Evolutionary conservation across 345 rosid genomes (phyloP).

Genomic region (Bruguiera gymnorhiza): DNA sequence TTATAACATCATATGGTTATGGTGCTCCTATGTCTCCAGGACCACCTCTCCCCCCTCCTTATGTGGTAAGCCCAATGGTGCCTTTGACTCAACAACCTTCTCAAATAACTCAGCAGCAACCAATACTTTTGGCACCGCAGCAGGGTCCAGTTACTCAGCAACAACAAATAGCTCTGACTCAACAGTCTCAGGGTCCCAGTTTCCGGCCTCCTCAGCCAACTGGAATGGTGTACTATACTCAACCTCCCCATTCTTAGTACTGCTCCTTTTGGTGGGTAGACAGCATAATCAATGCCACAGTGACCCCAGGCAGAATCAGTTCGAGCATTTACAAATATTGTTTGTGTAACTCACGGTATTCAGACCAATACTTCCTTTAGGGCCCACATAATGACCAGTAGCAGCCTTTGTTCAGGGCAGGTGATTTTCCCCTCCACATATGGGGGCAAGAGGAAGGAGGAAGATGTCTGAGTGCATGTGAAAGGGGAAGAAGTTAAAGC

Average conservation of each 20-base stretch:
- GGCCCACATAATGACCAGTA: too few species aligned
- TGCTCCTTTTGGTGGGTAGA: conserved; percentile 15
- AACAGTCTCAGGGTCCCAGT: conserved; percentile 37
- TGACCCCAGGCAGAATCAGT: conserved; percentile 5
- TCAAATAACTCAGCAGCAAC: conserved; percentile 46
- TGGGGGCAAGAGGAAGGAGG: too few species aligned
- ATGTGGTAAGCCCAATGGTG: conserved; percentile 51
- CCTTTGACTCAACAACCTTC: conserved; percentile 39
- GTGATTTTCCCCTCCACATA: too few species aligned
- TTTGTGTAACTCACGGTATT: too few species aligned
- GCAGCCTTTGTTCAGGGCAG: too few species aligned
- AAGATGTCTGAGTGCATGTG: too few species aligned
- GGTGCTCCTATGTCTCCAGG: conserved; percentile 58
- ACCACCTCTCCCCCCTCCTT: conserved; percentile 41
- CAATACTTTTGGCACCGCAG: conserved; percentile 25
- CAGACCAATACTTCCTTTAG: too few species aligned
- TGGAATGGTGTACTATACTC: conserved; percentile 60
- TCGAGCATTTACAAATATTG: conserved; percentile 13
- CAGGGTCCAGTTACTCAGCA: conserved; percentile 33
- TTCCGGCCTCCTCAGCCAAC: conserved; percentile 72
- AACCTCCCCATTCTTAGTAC: conserved; percentile 56
- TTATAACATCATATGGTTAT: conserved; percentile 52
- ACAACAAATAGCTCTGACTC: conserved; percentile 23
- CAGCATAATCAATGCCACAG: conserved; percentile 1
- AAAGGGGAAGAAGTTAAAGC: too few species aligned